Evolutionary conservation across 2,329 filamentous ascomycete genomes (phyloP).

Genomic region (Cladophialophora exuberans): DNA sequence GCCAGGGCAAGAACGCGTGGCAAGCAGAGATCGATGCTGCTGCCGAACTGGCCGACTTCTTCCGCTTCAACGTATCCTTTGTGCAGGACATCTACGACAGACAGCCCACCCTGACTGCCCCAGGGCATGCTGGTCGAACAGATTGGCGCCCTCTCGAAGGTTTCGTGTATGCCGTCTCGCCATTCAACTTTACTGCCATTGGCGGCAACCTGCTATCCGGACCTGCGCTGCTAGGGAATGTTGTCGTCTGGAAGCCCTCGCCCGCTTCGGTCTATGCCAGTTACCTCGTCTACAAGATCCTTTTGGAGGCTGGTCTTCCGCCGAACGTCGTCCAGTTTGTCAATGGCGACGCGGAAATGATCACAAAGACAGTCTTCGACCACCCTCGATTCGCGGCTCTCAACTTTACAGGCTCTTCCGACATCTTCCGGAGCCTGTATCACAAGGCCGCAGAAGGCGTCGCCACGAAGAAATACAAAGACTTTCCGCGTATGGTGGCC

Average conservation of each 20-base stretch:
- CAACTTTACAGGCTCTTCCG: slow-evolving; percentile 86
- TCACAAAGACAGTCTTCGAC: slow-evolving; percentile 72
- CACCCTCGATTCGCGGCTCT: slow-evolving; percentile 79
- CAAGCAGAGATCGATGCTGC: slow-evolving; percentile 97
- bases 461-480: slow-evolving; percentile 73
- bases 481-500: slow-evolving; percentile 79
- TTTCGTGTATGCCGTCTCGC: slow-evolving; percentile 85
- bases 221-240: slow-evolving; percentile 83
- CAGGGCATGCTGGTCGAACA: slow-evolving; percentile 85
- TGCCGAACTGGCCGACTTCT: slow-evolving; percentile 88
- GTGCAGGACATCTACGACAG: slow-evolving; percentile 87
- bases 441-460: slow-evolving; percentile 79
- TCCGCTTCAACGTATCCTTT: slow-evolving; percentile 92
- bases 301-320: slow-evolving; percentile 84
- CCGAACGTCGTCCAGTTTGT: slow-evolving; percentile 85
- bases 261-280: slow-evolving; percentile 79
- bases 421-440: slow-evolving; percentile 81
- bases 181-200: slow-evolving; percentile 94
- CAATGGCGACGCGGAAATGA: slow-evolving; percentile 77
- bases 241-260: slow-evolving; percentile 89
- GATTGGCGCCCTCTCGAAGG: slow-evolving; percentile 85
- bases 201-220: slow-evolving; percentile 77
- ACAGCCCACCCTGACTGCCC: slow-evolving; percentile 81
- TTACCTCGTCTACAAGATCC: slow-evolving; percentile 82
- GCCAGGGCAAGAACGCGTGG: slow-evolving; percentile 98